A percentile compares a stretch with the other conserved stretches of the same genome.
phyloP scores from a whole-genome alignment of 106 monocot genomes.

The Chionographis japonica region DNA sequence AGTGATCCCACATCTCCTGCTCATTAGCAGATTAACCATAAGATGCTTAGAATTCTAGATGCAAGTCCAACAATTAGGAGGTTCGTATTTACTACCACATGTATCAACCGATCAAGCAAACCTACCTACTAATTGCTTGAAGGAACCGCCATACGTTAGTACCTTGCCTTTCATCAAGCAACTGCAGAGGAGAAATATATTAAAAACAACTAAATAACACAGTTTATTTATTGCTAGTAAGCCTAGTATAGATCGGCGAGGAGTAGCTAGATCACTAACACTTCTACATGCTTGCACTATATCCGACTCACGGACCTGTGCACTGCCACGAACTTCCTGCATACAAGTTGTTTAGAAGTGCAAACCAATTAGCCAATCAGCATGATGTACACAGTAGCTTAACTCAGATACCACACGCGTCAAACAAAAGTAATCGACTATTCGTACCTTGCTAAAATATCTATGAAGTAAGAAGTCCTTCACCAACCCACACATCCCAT shows the following conservation, averaged over 20 bases:
- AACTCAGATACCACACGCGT: not conserved
- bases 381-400: not conserved
- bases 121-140: constrained; percentile 62
- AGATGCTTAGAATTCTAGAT: not conserved
- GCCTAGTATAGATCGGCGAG: not conserved
- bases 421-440: not conserved
- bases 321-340: constrained; percentile 58
- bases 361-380: not conserved
- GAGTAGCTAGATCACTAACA: constrained; percentile 34
- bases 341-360: not conserved
- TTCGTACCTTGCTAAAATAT: constrained; percentile 74
- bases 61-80: not conserved
- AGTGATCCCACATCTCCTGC: constrained; percentile 67
- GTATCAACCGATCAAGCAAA: not conserved
- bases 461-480: constrained; percentile 66
- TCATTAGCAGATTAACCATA: not conserved
- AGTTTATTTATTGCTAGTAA: not conserved
- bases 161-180: constrained; percentile 51
- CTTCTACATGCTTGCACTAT: constrained; percentile 68
- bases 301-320: constrained; percentile 54
- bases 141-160: constrained; percentile 58
- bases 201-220: not conserved
- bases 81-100: not conserved
- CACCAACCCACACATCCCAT: constrained; percentile 75
- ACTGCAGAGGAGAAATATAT: constrained; percentile 24